phyloP scores from a whole-genome alignment of 2,329 filamentous ascomycete genomes.

The Fusarium cicatricum region DNA sequence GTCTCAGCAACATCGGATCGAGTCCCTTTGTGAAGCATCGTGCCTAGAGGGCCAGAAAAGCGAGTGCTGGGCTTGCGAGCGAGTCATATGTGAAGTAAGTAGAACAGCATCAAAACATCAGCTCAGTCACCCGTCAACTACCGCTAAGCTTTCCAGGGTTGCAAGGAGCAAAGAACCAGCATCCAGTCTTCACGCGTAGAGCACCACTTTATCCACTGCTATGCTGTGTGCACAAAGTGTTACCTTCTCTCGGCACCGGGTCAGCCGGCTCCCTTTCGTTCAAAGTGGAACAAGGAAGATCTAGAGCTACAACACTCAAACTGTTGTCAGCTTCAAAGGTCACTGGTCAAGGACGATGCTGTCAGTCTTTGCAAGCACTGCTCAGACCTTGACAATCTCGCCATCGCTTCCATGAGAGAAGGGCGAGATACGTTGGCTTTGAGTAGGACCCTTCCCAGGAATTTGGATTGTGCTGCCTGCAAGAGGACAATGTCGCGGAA shows the following conservation, averaged over 20 bases:
- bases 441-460: neutral
- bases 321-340: neutral
- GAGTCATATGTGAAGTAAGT: slow-evolving; percentile 18
- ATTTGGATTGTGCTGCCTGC: slow-evolving; percentile 15
- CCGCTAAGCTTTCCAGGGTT: neutral
- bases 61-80: slow-evolving; percentile 24
- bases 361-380: slow-evolving; percentile 5
- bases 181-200: slow-evolving; percentile 4
- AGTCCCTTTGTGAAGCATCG: neutral
- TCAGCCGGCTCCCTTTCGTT: slow-evolving; percentile 2
- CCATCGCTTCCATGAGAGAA: neutral
- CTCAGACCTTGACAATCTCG: neutral
- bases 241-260: neutral
- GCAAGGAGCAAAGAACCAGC: neutral
- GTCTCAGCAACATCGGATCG: neutral
- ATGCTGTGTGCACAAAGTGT: slow-evolving; percentile 14
- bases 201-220: slow-evolving; percentile 17
- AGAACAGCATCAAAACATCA: rapidly evolving
- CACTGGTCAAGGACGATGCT: neutral
- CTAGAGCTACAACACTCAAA: slow-evolving; percentile 16
- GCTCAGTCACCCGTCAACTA: no score
- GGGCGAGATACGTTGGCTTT: slow-evolving; percentile 8
- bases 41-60: slow-evolving; percentile 4
- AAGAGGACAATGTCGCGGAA: slow-evolving; percentile 1
- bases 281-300: slow-evolving; percentile 22